These are phyloP conservation scores for Phytophthora litchii DNA, from an alignment of 352 stramenopile species.

Conservation along the genomic window DNA sequence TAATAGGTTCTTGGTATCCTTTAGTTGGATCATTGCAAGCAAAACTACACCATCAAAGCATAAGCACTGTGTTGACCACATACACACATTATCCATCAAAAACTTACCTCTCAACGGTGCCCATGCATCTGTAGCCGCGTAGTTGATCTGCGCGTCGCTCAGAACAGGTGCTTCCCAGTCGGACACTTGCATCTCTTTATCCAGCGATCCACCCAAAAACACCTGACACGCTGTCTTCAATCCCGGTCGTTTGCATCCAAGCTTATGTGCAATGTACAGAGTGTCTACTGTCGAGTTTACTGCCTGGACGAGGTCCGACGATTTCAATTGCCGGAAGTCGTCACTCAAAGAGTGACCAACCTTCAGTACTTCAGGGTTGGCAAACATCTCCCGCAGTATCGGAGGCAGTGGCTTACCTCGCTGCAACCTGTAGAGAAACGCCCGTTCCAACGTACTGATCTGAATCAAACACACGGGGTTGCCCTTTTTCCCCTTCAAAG, in stretches of 20 bases:
- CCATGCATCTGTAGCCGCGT: slow-evolving; percentile 85
- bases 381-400: slow-evolving; percentile 63
- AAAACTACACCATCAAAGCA: slow-evolving; percentile 53
- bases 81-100: not conserved
- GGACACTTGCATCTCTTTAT: slow-evolving; percentile 88
- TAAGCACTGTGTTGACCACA: slow-evolving; percentile 1
- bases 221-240: slow-evolving; percentile 78
- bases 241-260: slow-evolving; percentile 75
- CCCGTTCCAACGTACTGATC: slow-evolving; percentile 73
- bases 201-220: slow-evolving; percentile 71
- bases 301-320: slow-evolving; percentile 56
- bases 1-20: slow-evolving; percentile 58
- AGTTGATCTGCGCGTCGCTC: slow-evolving; percentile 75
- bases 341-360: slow-evolving; percentile 79
- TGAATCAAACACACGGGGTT: slow-evolving; percentile 85
- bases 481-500: slow-evolving; percentile 46
- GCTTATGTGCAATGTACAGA: slow-evolving; percentile 74
- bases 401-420: slow-evolving; percentile 58
- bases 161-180: slow-evolving; percentile 78
- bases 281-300: slow-evolving; percentile 83
- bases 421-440: slow-evolving; percentile 76
- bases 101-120: slow-evolving; percentile 66
- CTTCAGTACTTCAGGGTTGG: slow-evolving; percentile 67
- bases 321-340: slow-evolving; percentile 72
- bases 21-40: slow-evolving; percentile 74